Conservation (phyloP, 2,329 filamentous ascomycete genomes). For the Pseudogymnoascus pannorum region DNA sequence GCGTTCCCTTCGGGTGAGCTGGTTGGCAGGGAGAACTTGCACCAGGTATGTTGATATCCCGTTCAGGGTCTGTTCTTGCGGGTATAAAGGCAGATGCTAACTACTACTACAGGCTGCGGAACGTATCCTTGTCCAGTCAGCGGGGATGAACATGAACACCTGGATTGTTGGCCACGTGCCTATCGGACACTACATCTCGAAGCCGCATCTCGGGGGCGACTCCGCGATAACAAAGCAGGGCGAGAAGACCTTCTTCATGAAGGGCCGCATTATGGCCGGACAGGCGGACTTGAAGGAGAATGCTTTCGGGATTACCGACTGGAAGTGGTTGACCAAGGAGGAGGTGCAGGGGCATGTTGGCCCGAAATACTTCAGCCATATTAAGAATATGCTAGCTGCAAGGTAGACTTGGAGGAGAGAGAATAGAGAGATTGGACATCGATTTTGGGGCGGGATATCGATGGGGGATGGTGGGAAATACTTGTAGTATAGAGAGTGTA, state of each 20-base stretch:
- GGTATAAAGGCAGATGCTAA: neutral
- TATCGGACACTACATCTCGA: constrained; percentile 66
- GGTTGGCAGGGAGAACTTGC: constrained; percentile 64
- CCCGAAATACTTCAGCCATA: constrained; percentile 61
- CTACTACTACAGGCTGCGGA: constrained; percentile 62
- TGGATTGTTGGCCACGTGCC: constrained; percentile 93
- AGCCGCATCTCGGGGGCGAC: constrained; percentile 41
- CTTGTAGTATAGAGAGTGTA: constrained; percentile 7
- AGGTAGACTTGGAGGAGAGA: constrained; percentile 43
- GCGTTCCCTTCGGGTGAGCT: constrained; percentile 71
- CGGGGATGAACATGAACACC: constrained; percentile 94
- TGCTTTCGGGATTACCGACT: constrained; percentile 67
- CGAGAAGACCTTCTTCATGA: constrained; percentile 91
- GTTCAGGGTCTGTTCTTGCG: neutral
- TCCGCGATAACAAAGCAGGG: constrained; percentile 42
- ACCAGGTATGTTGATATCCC: constrained; percentile 56
- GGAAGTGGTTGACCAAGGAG: constrained; percentile 86
- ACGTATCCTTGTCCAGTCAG: constrained; percentile 67
- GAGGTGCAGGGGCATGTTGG: constrained; percentile 67
- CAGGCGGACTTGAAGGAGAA: constrained; percentile 75
- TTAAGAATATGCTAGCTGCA: constrained; percentile 78
- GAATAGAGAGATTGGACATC: neutral
- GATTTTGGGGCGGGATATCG: neutral
- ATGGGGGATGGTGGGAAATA: neutral
- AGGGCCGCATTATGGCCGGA: constrained; percentile 93